Conservation (phyloP, 2,329 filamentous ascomycete species). For the Furcasterigmium sp. region DNA sequence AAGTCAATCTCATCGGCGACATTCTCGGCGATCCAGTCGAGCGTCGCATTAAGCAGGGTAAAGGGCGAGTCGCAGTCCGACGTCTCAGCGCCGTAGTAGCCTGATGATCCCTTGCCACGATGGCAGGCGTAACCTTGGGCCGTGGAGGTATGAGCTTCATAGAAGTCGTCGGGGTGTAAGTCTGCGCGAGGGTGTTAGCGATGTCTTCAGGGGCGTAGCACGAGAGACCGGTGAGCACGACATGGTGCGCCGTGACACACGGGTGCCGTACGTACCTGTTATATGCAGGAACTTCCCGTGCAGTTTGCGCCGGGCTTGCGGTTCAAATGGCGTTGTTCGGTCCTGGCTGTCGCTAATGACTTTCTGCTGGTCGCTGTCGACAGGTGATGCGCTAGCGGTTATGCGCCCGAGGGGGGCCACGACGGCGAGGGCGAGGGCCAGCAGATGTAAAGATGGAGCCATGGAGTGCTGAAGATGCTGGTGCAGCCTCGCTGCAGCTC, state of each 20-base stretch:
- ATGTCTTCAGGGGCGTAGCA: no score
- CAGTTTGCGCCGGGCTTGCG: slow-evolving; percentile 36
- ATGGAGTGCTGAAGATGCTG: not conserved
- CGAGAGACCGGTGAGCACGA: no score
- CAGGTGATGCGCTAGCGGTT: slow-evolving; percentile 1
- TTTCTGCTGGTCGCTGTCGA: slow-evolving; percentile 10
- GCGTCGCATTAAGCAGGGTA: slow-evolving; percentile 78
- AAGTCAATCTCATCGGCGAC: slow-evolving; percentile 79
- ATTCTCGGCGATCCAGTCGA: slow-evolving; percentile 79
- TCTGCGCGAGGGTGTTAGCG: slow-evolving; percentile 48
- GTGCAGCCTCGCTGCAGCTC: not conserved
- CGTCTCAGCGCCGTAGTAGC: slow-evolving; percentile 77
- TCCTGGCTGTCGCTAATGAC: slow-evolving; percentile 4
- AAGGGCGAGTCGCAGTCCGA: slow-evolving; percentile 84
- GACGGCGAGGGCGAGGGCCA: not conserved
- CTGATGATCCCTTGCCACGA: slow-evolving; percentile 68
- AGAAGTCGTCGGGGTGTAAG: slow-evolving; percentile 86
- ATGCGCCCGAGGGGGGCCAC: not conserved
- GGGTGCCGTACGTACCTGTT: slow-evolving; percentile 56
- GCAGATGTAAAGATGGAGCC: not conserved
- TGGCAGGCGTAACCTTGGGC: slow-evolving; percentile 70
- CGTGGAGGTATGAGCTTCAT: slow-evolving; percentile 72
- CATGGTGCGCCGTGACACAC: no score
- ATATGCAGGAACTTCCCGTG: slow-evolving; percentile 81
- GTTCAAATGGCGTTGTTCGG: not conserved